phyloP scores from a whole-genome alignment of 2,329 filamentous ascomycete genomes.

The Mariannaea elegans region DNA sequence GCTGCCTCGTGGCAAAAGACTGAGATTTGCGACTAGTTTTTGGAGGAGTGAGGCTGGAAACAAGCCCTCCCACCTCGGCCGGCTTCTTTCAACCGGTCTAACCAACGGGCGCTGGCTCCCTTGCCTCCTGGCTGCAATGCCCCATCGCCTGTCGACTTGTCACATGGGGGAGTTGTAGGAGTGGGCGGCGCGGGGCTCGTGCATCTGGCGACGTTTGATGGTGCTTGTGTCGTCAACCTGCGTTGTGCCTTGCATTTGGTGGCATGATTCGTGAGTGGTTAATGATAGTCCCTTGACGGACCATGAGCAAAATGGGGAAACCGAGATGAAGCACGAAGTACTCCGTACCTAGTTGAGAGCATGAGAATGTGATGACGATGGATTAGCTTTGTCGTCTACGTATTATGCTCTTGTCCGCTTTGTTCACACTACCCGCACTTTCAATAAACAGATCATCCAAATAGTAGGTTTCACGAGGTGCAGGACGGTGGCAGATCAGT shows the following conservation, averaged over 20 bases:
- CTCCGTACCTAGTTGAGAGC: no score
- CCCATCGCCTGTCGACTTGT: constrained; percentile 35
- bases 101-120: constrained; percentile 29
- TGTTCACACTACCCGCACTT: no score
- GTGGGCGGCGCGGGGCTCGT: constrained; percentile 34
- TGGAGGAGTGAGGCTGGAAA: constrained; percentile 12
- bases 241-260: constrained; percentile 43
- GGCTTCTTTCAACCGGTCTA: constrained; percentile 6
- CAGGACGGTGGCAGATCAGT: no score
- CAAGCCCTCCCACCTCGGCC: constrained; percentile 2
- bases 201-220: constrained; percentile 18
- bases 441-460: no score
- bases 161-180: constrained; percentile 37
- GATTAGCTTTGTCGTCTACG: neutral
- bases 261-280: constrained; percentile 39
- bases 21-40: constrained; percentile 28
- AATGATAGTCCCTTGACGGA: constrained; percentile 34
- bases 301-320: constrained; percentile 30
- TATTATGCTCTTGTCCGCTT: neutral
- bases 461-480: no score
- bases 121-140: constrained; percentile 37
- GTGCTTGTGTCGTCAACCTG: constrained; percentile 38
- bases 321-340: no score
- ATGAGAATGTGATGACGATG: neutral
- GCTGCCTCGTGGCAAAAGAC: constrained; percentile 27